Conservation (phyloP, 1,284 basidiomycete genomes). For the Heterobasidion parviporum region DNA sequence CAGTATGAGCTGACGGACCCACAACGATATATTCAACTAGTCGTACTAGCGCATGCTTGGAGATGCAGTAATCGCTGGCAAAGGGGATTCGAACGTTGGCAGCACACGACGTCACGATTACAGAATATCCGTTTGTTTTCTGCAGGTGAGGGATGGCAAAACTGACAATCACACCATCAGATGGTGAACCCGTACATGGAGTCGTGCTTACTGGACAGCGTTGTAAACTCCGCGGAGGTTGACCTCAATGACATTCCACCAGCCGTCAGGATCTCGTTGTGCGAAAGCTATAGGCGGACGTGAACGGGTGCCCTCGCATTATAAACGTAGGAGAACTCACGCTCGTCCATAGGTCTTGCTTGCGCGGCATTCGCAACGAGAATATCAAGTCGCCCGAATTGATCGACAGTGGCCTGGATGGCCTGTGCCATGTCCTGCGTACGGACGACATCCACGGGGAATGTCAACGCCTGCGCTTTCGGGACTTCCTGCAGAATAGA, state of each 20-base stretch:
- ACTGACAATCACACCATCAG: not conserved
- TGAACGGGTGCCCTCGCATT: not conserved
- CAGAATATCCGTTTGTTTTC: conserved; percentile 4
- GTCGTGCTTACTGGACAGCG: conserved; percentile 1
- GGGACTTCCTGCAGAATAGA: not conserved
- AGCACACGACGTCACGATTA: conserved; percentile 3
- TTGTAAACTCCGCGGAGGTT: conserved; percentile 7
- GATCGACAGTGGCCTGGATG: conserved; percentile 5
- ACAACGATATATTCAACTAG: conserved; percentile 10
- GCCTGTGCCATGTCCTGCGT: not conserved
- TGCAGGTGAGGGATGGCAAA: conserved; percentile 4
- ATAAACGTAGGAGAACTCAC: not conserved
- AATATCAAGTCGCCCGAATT: conserved; percentile 12
- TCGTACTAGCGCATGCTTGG: conserved; percentile 6
- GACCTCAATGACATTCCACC: conserved; percentile 4
- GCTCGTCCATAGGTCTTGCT: not conserved
- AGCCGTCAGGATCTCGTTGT: conserved; percentile 1
- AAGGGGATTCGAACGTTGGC: conserved; percentile 2
- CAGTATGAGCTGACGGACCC: conserved; percentile 2
- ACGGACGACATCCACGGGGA: not conserved
- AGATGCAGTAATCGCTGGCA: conserved; percentile 6
- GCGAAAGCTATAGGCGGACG: not conserved
- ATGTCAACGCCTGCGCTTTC: not conserved
- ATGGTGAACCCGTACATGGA: not conserved
- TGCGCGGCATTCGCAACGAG: conserved; percentile 11